Evolutionary conservation across 1,284 basidiomycete genomes (phyloP), one percentile per base, ranked within the genome.

Genomic region (Golubevia pallescens): DNA sequence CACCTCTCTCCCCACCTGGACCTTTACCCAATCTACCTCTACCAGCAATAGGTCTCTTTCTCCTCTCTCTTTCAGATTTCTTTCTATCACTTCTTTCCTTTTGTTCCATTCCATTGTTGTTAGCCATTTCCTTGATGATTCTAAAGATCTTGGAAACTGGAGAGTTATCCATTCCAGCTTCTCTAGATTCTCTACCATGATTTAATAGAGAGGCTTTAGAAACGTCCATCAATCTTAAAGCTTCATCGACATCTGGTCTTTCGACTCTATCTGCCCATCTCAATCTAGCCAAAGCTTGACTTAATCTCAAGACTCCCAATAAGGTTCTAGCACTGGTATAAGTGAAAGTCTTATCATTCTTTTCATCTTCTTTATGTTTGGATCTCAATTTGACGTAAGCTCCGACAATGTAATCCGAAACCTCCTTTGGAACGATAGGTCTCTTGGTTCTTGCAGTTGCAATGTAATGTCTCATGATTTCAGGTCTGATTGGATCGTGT

Each of bases 321-420:
- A 99, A 89, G 1, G 97, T 98, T 84, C 97, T 91, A 0, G 95
- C 93, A n/a, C 95, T 97, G 6, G 95, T 96, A 87, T 99, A 98
- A 0, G 92, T 91, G 84, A 95, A 93, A 19, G 92, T 91, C 86
- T 93, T 94, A 83, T 94, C 93, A 73, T 93, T 90, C 68, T 92
- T 90, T 73, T 94, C 92, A 76, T 97, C 94, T 72, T 95, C 93
- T 86, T 97, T 95, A 66, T 93, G 93, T 73, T 92, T 89, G 85
- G 95, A 94, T 66, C 97, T 93, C 68, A 99, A 90, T 65, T 93
- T 92, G 57, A 99, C 97, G 81, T 99, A 99, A 0, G 94, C 93
- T 71, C 94, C 93, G 24, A 99, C 95, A 61, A 99, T 90, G 86
- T 98, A 97, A 83, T 90, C 92, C 3, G 94, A 96, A 61, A 99